phyloP scores from a whole-genome alignment of 78 protist genomes.

The Carpediemonas membranifera region DNA sequence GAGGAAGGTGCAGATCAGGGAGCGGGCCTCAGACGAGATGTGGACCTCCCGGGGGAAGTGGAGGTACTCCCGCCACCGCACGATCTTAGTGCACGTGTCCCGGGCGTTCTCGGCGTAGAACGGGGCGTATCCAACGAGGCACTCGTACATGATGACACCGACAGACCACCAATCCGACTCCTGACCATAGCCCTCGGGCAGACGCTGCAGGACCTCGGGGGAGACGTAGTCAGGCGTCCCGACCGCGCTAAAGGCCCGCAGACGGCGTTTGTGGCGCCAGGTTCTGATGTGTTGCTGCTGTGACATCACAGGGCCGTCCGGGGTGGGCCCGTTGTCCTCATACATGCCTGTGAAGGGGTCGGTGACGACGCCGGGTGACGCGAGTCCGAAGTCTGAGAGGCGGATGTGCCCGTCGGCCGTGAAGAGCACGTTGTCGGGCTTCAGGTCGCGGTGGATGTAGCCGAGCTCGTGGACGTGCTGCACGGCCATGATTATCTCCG shows the following conservation, averaged over 20 bases:
- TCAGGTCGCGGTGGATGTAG: background rate
- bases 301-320: too few relatives aligned
- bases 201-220: conserved; percentile 42
- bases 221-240: conserved; percentile 81
- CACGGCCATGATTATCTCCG: background rate
- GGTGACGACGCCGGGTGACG: background rate
- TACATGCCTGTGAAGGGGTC: background rate
- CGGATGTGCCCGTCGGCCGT: background rate
- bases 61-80: conserved; percentile 33
- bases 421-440: conserved; percentile 29
- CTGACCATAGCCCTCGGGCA: conserved; percentile 24
- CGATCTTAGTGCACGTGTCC: conserved; percentile 51
- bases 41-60: conserved; percentile 19
- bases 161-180: conserved; percentile 68
- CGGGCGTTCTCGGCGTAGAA: conserved; percentile 40
- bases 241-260: conserved; percentile 51
- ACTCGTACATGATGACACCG: conserved; percentile 65
- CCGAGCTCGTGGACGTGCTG: background rate
- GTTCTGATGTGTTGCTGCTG: background rate
- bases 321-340: background rate
- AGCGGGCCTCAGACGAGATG: background rate
- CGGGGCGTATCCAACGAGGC: conserved; percentile 62
- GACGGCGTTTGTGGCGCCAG: background rate
- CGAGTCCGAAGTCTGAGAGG: conserved; percentile 29
- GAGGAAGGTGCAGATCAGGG: background rate